Evolutionary conservation across 495 filamentous ascomycete genomes (phyloP), one percentile per base, ranked within the genome.

Genomic region (Trichoderma erinaceum): DNA sequence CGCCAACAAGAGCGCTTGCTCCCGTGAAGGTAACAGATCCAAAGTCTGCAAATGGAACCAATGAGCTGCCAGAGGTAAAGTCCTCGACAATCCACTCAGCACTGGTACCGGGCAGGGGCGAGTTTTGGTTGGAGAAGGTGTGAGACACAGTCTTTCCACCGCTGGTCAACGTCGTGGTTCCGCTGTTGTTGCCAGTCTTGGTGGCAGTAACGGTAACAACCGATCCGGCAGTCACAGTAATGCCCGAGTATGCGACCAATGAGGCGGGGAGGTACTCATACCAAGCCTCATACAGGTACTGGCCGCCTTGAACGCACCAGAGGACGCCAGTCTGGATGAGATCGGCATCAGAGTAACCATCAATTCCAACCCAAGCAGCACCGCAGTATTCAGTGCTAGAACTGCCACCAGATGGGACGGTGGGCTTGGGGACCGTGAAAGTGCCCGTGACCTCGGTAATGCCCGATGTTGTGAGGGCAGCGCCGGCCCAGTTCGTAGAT

Each of bases 1-100:
- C 83, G 66, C 70, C 78, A 1, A 78, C 72, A 13, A 25, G 10
- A n/a, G 50, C 50, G n/a, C 16, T 56, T 21, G 72, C 71, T 25
- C 80, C 78, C 13, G 76, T 81, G 68, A 88, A 88, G 32, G 70
- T 75, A 6, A 88, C 78, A 3, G 73, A 74, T 50, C 80, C 80
- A 71, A 88, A 88, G 72, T 87, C 75, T 18, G 79, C 84, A 70
- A 89, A 77, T 5, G 81, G 78, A 0, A 89, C 85, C 67, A 83
- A 76, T 44, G 67, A 68, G 66, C 72, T 74, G 25, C 82, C 82
- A 1, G 77, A 72, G 66, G 83, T 78, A 70, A 85, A 88, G 68
- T 88, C 87, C 78, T 89, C 87, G 35, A 89, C 84, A 67, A 89
- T 88, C 87, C 86, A 89, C 69, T 89, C 87, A n/a, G 83, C 86